Base-by-base conservation (phyloP, 163 green algal genomes). In the Smithsoniella earleae region DNA sequence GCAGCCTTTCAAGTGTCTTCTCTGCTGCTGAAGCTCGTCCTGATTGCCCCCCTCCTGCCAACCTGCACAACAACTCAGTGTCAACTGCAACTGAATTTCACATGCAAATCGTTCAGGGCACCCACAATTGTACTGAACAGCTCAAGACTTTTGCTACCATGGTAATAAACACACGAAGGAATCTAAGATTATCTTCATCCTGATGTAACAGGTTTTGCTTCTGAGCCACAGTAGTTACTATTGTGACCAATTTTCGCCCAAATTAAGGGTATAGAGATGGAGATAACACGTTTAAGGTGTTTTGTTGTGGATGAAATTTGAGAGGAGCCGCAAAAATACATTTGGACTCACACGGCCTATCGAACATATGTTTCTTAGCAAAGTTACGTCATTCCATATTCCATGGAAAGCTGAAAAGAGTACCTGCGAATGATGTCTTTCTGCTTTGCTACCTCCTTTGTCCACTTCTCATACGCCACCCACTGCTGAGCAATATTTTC, bases 401-500 rank as follows among this genome's bases (percentile, higher is more conserved):
- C 10, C 40, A 46, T 36, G 65, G 6, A 36, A 38, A 36, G 31
- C 13, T 27, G 31, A 28, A 20, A 36, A 6, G 65, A 18, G 43
- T 49, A 63, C 72, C 72, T 46, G 38, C 81, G 72, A 28, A 97
- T 86, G 74, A 97, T 87, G 45, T 98, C 93, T 73, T 89, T 77
- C 83, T 95, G 89, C 74, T 90, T 82, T 45, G 83, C 79, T 10
- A 98, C 88, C 82, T 98, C 95, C 86, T 98, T 98, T 77, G 96
- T 88, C 85, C 97, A 92, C 84, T 93, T 95, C 80, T 99, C 95
- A 75, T 81, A 98, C 1, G 90, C 92, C 2, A 82, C 77, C 86
- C 86, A 94, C 79, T 95, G 89, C 75, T 88, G 81, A 13, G 88
- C 86, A 46, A 78, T 75, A 16, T 73, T 65, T 79, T 94, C 90